These are phyloP conservation scores for Xylaria sp. DNA, from an alignment of 2,329 filamentous ascomycete species.

Conservation along the genomic window DNA sequence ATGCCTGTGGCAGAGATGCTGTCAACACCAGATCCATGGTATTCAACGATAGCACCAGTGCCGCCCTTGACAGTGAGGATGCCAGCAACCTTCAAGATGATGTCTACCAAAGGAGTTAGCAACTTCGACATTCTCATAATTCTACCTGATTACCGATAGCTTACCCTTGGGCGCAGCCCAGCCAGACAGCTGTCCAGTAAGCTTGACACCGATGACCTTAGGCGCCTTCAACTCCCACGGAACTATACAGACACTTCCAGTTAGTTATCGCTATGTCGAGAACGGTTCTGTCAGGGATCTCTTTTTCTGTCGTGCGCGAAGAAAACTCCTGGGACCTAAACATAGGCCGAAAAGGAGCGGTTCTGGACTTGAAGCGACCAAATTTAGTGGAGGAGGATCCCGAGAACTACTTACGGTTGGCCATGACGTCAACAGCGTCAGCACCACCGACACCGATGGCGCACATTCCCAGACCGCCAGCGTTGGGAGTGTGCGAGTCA, in stretches of 20 bases:
- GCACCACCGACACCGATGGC: constrained; percentile 98
- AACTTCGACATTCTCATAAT: not conserved
- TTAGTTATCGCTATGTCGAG: constrained; percentile 64
- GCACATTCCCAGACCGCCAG: constrained; percentile 92
- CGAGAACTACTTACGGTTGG: constrained; percentile 24
- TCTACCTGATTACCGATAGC: constrained; percentile 44
- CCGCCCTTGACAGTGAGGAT: constrained; percentile 98
- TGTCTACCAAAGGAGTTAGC: constrained; percentile 65
- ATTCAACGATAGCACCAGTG: constrained; percentile 89
- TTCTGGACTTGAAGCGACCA: not conserved
- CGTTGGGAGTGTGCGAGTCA: constrained; percentile 97
- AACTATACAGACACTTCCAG: constrained; percentile 55
- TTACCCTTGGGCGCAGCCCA: constrained; percentile 94
- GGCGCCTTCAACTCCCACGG: constrained; percentile 99
- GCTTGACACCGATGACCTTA: constrained; percentile 94
- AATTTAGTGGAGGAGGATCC: not conserved
- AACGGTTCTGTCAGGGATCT: no score
- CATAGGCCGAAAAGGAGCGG: not conserved
- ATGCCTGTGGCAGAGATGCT: constrained; percentile 84
- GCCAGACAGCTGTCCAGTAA: constrained; percentile 87
- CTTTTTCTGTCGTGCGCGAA: not conserved
- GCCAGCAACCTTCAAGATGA: constrained; percentile 96
- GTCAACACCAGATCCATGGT: constrained; percentile 76
- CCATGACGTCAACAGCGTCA: constrained; percentile 97
- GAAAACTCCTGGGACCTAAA: not conserved